Percentiles rank a stretch among this genome's conserved stretches.
These are phyloP conservation scores for Lentinus brumalis DNA, from an alignment of 768 basidiomycete genomes.

Conservation along the genomic window DNA sequence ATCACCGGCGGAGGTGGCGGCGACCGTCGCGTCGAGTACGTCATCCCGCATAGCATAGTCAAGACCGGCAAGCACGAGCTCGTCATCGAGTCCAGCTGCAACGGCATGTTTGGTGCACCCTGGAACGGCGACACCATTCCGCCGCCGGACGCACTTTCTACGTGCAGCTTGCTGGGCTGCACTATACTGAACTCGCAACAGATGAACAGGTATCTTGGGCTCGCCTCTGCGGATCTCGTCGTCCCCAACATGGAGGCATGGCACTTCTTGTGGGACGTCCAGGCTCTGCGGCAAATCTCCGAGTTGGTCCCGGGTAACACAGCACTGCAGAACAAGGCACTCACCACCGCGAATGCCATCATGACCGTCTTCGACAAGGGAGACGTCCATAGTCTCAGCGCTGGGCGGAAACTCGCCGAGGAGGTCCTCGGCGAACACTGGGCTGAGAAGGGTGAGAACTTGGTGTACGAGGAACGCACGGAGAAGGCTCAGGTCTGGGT, in stretches of 20 bases:
- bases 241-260: constrained; percentile 91
- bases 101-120: constrained; percentile 94
- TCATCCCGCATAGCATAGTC: constrained; percentile 73
- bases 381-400: constrained; percentile 53
- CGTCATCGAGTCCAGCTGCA: constrained; percentile 82
- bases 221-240: constrained; percentile 89
- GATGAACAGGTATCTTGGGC: constrained; percentile 70
- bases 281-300: constrained; percentile 71
- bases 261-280: constrained; percentile 87
- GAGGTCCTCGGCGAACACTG: constrained; percentile 83
- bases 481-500: constrained; percentile 69
- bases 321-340: constrained; percentile 77
- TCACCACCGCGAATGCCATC: constrained; percentile 77
- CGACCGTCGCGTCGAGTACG: constrained; percentile 93
- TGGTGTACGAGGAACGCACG: constrained; percentile 70
- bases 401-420: constrained; percentile 74
- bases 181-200: constrained; percentile 25
- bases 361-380: constrained; percentile 84
- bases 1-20: constrained; percentile 89
- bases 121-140: constrained; percentile 79
- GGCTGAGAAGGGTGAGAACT: constrained; percentile 70
- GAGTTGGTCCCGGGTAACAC: constrained; percentile 80
- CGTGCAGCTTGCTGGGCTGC: background rate
- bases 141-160: constrained; percentile 72
- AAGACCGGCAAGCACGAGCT: constrained; percentile 61